Conservation (phyloP, 1,284 basidiomycete species). For the Ceratobasidium sp. region DNA sequence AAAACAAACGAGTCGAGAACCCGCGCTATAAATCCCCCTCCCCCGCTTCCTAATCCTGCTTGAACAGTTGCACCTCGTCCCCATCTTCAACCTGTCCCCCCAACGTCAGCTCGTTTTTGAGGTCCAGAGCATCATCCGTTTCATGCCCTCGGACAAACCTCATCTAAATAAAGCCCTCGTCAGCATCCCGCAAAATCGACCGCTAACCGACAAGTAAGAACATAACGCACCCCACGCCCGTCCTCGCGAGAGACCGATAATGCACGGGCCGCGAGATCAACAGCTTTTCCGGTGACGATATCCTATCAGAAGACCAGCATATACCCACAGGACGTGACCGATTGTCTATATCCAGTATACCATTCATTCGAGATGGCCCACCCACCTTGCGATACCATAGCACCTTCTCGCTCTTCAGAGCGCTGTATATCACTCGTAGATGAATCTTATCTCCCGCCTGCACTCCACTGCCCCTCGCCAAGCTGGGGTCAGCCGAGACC, state of each 20-base stretch:
- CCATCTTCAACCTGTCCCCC: conserved; percentile 48
- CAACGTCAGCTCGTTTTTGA: conserved; percentile 44
- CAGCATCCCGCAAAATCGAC: background rate
- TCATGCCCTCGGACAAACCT: conserved; percentile 40
- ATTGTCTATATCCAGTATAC: conserved; percentile 7
- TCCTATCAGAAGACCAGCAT: conserved; percentile 52
- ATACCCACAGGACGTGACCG: background rate
- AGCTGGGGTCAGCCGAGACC: conserved; percentile 70
- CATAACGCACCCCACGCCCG: conserved; percentile 47
- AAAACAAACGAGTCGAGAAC: conserved; percentile 17
- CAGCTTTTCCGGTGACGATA: conserved; percentile 57
- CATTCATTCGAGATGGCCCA: conserved; percentile 53
- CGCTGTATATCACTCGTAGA: conserved; percentile 62
- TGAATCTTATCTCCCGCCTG: conserved; percentile 70
- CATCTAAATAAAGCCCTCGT: conserved; percentile 29
- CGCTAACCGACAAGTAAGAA: background rate
- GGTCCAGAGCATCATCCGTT: conserved; percentile 31
- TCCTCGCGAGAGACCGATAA: conserved; percentile 52
- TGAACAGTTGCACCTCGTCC: conserved; percentile 44
- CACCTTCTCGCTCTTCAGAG: conserved; percentile 57
- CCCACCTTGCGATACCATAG: conserved; percentile 79
- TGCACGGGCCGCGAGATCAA: conserved; percentile 59
- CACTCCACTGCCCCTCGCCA: conserved; percentile 58
- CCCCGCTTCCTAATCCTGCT: conserved; percentile 23
- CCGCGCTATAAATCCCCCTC: conserved; percentile 3